Evolutionary conservation across 306 rosid genomes (phyloP).

Genomic region (Aeschynomene evenia): DNA sequence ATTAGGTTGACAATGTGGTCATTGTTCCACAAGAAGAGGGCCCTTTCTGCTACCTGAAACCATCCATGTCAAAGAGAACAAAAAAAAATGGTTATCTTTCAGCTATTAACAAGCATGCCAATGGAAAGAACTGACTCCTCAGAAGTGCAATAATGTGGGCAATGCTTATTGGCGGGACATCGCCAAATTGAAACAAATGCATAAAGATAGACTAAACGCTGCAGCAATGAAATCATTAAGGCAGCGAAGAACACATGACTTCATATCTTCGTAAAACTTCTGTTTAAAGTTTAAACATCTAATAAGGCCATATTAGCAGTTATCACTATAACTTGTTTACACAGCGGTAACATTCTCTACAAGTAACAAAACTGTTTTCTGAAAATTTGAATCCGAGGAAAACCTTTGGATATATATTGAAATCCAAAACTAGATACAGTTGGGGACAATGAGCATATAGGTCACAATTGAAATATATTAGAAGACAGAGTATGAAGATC

Average conservation of each 20-base stretch:
- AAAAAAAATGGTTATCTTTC: neutral
- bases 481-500: neutral
- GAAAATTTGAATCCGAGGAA: neutral
- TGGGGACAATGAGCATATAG: neutral
- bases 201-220: neutral
- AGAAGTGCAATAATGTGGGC: neutral
- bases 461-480: neutral
- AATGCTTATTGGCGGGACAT: neutral
- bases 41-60: constrained; percentile 94
- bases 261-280: neutral
- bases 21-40: constrained; percentile 94
- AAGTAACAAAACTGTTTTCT: neutral
- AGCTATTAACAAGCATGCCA: neutral
- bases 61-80: neutral
- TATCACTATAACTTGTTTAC: neutral
- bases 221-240: neutral
- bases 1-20: constrained; percentile 77
- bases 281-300: neutral
- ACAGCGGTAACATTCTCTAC: neutral
- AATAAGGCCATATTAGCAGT: neutral
- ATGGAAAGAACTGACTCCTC: constrained; percentile 9
- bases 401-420: neutral
- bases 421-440: neutral
- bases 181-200: neutral
- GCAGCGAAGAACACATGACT: neutral